Percentiles rank a stretch among this genome's conserved stretches.
Conservation (phyloP, 768 basidiomycete species). For the Hypholoma fasciculare region DNA sequence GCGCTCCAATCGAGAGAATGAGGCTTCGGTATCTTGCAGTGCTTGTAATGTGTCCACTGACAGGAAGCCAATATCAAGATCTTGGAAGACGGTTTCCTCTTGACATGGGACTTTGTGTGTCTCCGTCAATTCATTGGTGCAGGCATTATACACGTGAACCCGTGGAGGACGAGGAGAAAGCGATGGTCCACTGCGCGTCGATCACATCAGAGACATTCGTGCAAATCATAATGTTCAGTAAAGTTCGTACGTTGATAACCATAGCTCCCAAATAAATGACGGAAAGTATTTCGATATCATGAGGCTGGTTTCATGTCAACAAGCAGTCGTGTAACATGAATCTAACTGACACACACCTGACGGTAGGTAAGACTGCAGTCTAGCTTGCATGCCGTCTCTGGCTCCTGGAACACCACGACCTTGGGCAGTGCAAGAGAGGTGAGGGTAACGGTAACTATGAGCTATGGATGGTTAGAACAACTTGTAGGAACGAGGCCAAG, state of each 20-base stretch:
- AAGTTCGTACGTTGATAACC: constrained; percentile 39
- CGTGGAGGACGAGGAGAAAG: constrained; percentile 34
- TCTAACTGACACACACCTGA: no score
- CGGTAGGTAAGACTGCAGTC: no score
- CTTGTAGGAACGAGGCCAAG: no score
- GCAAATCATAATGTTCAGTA: constrained; percentile 4
- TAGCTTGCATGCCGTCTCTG: no score
- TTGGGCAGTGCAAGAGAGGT: no score
- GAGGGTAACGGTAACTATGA: no score
- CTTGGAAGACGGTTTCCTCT: constrained; percentile 39
- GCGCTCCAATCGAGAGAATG: constrained; percentile 43
- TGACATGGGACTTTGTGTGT: constrained; percentile 34
- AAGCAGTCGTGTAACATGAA: not conserved
- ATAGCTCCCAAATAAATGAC: constrained; percentile 25
- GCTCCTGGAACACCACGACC: no score
- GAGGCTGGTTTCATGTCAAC: not conserved
- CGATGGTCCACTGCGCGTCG: constrained; percentile 17
- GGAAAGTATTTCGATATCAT: constrained; percentile 6
- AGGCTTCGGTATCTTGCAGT: constrained; percentile 40
- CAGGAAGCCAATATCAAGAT: constrained; percentile 34
- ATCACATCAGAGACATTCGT: not conserved
- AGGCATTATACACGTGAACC: constrained; percentile 54
- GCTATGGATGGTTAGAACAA: no score
- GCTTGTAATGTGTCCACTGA: constrained; percentile 35
- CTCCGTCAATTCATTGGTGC: constrained; percentile 50